A percentile compares a stretch with the other conserved stretches of the same genome.
Evolutionary conservation across 768 basidiomycete species (phyloP).

Genomic region (Mycena belliarum): DNA sequence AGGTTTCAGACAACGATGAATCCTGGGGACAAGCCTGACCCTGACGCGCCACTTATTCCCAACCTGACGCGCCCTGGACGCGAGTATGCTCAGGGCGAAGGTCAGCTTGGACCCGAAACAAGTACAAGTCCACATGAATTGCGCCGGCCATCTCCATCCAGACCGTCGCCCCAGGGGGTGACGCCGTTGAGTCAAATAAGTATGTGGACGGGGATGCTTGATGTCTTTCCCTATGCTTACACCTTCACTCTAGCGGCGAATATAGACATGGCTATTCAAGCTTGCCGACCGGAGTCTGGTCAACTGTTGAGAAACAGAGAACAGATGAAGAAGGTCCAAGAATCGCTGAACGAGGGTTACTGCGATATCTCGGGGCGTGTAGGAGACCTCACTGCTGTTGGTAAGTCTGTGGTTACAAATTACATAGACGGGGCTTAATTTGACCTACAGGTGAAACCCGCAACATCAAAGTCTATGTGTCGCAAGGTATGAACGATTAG

Average conservation of each 20-base stretch:
- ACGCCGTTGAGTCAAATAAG: constrained; percentile 48
- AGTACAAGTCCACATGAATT: too few species aligned
- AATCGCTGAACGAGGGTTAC: constrained; percentile 78
- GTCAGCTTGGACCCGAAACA: not conserved
- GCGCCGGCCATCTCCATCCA: not conserved
- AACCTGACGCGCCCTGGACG: constrained; percentile 10
- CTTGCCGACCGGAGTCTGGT: constrained; percentile 69
- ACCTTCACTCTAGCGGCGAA: constrained; percentile 48
- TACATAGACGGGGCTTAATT: constrained; percentile 5
- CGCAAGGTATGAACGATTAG: constrained; percentile 50
- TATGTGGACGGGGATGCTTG: constrained; percentile 33
- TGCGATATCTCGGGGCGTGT: constrained; percentile 73
- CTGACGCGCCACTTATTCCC: constrained; percentile 12
- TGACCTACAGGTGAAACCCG: constrained; percentile 54
- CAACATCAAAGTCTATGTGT: constrained; percentile 60
- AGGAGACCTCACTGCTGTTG: constrained; percentile 62
- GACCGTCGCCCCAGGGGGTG: constrained; percentile 24
- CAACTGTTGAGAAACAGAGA: constrained; percentile 63
- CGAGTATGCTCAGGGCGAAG: too few species aligned
- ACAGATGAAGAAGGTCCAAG: constrained; percentile 71
- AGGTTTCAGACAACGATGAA: constrained; percentile 27
- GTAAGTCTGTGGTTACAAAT: constrained; percentile 34
- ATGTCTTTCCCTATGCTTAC: not conserved
- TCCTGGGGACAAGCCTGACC: constrained; percentile 9
- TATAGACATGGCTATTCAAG: constrained; percentile 70